Conservation (phyloP, 2,329 filamentous ascomycete genomes). For the Ceratocystis huliohia region DNA sequence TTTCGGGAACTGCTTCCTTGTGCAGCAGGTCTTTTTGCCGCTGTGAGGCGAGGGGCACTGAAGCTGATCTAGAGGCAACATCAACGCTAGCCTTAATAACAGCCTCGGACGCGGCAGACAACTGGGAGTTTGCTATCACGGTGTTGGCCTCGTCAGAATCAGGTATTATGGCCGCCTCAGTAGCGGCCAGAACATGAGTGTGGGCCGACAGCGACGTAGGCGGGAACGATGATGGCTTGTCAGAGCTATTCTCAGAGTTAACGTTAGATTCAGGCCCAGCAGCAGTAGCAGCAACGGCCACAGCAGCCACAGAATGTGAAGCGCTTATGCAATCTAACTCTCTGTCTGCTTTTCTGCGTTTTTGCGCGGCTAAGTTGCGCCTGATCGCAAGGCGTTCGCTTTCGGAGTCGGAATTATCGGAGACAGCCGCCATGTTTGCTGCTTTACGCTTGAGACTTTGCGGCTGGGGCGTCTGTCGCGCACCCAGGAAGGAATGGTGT, state of each 20-base stretch:
- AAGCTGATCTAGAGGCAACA: not conserved
- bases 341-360: constrained; percentile 11
- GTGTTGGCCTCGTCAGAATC: constrained; percentile 10
- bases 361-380: constrained; percentile 10
- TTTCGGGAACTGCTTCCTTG: constrained; percentile 19
- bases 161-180: constrained; percentile 6
- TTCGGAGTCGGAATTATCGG: constrained; percentile 5
- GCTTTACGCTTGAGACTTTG: constrained; percentile 11
- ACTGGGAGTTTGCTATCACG: constrained; percentile 17
- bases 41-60: not conserved
- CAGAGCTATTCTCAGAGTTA: not conserved
- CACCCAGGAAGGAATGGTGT: constrained; percentile 11
- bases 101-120: not conserved
- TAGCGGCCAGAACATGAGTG: not conserved
- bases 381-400: not conserved
- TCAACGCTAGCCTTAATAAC: constrained; percentile 13
- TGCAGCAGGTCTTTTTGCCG: not conserved
- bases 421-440: not conserved
- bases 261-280: not conserved
- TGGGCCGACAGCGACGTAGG: not conserved
- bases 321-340: not conserved
- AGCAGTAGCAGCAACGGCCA: no score
- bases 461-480: not conserved
- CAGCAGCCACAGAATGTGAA: not conserved
- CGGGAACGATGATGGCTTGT: not conserved